A percentile compares a stretch with the other conserved stretches of the same genome.
Conservation (phyloP, 164 flowering plant genomes). For the Dillenia turbinata region DNA sequence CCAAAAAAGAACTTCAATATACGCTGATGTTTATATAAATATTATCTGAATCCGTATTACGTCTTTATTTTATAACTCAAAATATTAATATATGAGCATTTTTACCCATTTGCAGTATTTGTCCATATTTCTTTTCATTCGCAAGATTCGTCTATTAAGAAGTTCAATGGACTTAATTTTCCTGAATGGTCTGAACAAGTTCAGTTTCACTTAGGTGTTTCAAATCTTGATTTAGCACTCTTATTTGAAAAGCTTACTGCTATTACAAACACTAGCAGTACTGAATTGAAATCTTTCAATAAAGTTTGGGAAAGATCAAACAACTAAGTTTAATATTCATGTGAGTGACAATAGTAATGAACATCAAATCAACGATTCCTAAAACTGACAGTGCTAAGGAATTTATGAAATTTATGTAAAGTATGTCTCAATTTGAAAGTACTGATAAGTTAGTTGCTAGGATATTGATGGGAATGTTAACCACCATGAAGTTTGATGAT, state of each 20-base stretch:
- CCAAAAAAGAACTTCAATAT: not conserved
- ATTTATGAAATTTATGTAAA: not conserved
- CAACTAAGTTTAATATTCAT: too few relatives aligned
- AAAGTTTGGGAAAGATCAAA: too few relatives aligned
- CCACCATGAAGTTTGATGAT: too few relatives aligned
- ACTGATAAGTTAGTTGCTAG: not conserved
- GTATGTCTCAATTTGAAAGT: not conserved
- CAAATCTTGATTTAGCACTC: too few relatives aligned
- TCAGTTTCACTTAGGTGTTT: too few relatives aligned
- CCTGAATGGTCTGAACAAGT: too few relatives aligned
- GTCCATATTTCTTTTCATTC: not conserved
- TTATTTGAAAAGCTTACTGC: too few relatives aligned
- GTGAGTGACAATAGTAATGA: too few relatives aligned
- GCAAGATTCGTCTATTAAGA: not conserved
- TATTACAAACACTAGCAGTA: too few relatives aligned
- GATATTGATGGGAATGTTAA: not conserved
- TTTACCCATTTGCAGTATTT: not conserved
- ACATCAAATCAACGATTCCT: not conserved
- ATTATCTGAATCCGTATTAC: not conserved
- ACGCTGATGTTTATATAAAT: not conserved
- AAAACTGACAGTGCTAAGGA: not conserved
- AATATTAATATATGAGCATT: not conserved
- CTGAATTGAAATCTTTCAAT: too few relatives aligned
- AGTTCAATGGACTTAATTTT: not conserved
- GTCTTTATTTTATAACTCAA: not conserved